phyloP scores from a whole-genome alignment of 192 early-diverging fungal species.

The Gonapodya prolifera region DNA sequence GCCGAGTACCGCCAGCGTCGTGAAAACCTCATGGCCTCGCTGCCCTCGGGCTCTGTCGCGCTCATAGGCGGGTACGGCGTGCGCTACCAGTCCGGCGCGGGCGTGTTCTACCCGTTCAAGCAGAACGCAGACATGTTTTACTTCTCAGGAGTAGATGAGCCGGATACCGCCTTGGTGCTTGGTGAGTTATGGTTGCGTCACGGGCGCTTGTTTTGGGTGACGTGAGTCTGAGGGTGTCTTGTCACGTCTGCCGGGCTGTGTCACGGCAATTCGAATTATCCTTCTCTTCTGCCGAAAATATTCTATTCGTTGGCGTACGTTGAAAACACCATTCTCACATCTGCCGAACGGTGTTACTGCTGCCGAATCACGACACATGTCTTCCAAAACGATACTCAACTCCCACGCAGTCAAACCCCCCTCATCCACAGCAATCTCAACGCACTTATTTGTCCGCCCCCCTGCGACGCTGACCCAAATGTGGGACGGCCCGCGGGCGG shows the following conservation, averaged over 20 bases:
- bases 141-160: constrained; percentile 76
- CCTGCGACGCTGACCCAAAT: constrained; percentile 59
- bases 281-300: too few species aligned
- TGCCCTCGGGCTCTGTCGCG: constrained; percentile 53
- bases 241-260: too few species aligned
- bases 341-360: too few species aligned
- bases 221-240: too few species aligned
- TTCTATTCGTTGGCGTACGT: too few species aligned
- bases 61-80: constrained; percentile 62
- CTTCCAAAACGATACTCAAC: too few species aligned
- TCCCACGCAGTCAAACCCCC: background rate
- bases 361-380: too few species aligned
- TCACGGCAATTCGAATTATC: too few species aligned
- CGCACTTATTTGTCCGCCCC: constrained; percentile 45
- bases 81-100: constrained; percentile 75
- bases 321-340: too few species aligned
- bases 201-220: too few species aligned
- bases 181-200: constrained; percentile 28
- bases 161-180: constrained; percentile 61
- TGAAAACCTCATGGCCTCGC: constrained; percentile 36
- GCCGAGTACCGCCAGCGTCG: constrained; percentile 71
- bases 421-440: background rate
- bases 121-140: constrained; percentile 80
- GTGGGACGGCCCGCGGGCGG: constrained; percentile 88
- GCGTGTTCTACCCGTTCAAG: constrained; percentile 87